Conservation (phyloP, 148 eudicot species). For the Camellia granthamiana region DNA sequence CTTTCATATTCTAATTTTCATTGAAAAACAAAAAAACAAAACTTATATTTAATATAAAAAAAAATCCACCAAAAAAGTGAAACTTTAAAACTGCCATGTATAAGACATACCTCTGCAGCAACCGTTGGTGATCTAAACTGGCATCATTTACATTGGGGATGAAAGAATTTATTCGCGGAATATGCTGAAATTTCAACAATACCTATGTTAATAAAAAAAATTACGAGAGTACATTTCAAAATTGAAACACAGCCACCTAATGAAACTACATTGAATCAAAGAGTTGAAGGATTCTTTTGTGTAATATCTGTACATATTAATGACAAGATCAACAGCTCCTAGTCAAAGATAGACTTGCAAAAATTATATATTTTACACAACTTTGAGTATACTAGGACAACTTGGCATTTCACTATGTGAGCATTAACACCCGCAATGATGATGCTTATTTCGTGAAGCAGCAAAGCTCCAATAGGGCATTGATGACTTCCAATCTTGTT, state of each 20-base stretch:
- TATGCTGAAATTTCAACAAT: slow-evolving; percentile 49
- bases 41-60: background rate
- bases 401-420: background rate
- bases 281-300: background rate
- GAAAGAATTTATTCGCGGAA: slow-evolving; percentile 71
- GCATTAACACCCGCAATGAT: background rate
- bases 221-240: background rate
- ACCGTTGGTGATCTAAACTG: slow-evolving; percentile 73
- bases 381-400: background rate
- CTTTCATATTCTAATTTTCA: too few relatives aligned
- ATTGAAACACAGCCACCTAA: background rate
- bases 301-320: background rate
- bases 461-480: background rate
- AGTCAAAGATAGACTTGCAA: too few relatives aligned
- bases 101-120: slow-evolving; percentile 59
- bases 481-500: too few relatives aligned
- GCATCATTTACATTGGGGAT: slow-evolving; percentile 76
- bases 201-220: background rate
- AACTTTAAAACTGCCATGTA: background rate
- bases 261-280: background rate
- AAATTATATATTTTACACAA: background rate
- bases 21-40: background rate
- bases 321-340: background rate
- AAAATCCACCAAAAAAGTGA: background rate
- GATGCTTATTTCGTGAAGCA: background rate